phyloP scores from a whole-genome alignment of 306 rosid species.

The Senna siamea region DNA sequence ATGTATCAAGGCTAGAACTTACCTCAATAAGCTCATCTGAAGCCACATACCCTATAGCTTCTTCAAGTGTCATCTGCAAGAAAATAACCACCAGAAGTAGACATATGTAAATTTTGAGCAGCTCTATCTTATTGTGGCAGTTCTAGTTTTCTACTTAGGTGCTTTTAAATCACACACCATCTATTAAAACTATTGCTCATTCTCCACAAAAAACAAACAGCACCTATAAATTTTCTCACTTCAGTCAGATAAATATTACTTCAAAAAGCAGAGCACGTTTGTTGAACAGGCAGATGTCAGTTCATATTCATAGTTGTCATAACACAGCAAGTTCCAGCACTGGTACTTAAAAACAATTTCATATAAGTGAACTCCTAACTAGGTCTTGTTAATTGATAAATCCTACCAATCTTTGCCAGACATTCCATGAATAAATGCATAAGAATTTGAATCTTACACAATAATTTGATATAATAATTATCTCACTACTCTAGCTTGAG shows the following conservation, averaged over 20 bases:
- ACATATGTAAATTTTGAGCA: not conserved
- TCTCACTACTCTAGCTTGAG: constrained; percentile 14
- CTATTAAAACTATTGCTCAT: not conserved
- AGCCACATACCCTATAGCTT: constrained; percentile 96
- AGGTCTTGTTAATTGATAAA: not conserved
- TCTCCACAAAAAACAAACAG: constrained; percentile 19
- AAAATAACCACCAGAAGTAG: constrained; percentile 42
- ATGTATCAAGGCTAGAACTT: constrained; percentile 27
- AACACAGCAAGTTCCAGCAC: not conserved
- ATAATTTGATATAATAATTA: constrained; percentile 11
- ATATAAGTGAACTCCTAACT: not conserved
- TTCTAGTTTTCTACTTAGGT: not conserved
- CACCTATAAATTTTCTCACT: constrained; percentile 17
- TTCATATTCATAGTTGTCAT: not conserved
- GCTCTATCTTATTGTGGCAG: constrained; percentile 9
- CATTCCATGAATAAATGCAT: too few species aligned
- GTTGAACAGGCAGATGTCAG: not conserved
- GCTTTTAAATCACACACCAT: not conserved
- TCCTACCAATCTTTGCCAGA: not conserved
- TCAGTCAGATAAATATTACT: not conserved
- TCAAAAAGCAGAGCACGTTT: too few species aligned
- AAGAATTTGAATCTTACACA: not conserved
- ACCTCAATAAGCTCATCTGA: constrained; percentile 98
- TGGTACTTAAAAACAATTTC: not conserved
- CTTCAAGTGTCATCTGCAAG: constrained; percentile 93